Conservation (phyloP, 192 early-diverging fungal genomes). For the Entrophospora sp. region DNA sequence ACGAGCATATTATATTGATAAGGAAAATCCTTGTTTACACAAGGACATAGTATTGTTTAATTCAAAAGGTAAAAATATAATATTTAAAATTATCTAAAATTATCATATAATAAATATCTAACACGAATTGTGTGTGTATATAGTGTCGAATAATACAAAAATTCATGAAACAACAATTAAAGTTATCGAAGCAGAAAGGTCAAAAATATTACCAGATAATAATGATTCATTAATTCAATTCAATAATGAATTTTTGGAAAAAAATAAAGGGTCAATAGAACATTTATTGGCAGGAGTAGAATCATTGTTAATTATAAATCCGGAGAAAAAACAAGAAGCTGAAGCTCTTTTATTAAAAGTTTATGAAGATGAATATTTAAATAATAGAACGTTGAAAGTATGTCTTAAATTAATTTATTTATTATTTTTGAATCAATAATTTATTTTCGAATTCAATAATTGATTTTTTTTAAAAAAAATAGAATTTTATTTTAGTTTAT, state of each 20-base stretch:
- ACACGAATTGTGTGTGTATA: neutral
- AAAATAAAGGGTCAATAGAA: slow-evolving; percentile 6
- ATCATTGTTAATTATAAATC: slow-evolving; percentile 6
- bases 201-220: neutral
- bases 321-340: slow-evolving; percentile 7
- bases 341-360: slow-evolving; percentile 9
- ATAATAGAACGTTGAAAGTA: slow-evolving; percentile 15
- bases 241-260: slow-evolving; percentile 7
- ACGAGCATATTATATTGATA: slow-evolving; percentile 38
- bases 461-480: neutral
- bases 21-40: slow-evolving; percentile 31
- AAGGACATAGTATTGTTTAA: slow-evolving; percentile 39
- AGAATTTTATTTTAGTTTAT: slow-evolving; percentile 13
- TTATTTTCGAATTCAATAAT: neutral
- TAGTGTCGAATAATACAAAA: neutral
- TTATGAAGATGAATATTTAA: neutral
- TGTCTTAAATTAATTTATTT: neutral
- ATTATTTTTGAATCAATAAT: neutral
- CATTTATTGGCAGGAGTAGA: slow-evolving; percentile 19
- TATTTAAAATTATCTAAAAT: neutral
- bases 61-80: slow-evolving; percentile 26
- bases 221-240: neutral
- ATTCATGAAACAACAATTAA: slow-evolving; percentile 4
- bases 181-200: slow-evolving; percentile 5
- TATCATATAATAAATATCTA: neutral